A percentile compares a stretch with the other conserved stretches of the same genome.
Conservation (phyloP, 2,329 filamentous ascomycete species). For the Dactylellina sp. region DNA sequence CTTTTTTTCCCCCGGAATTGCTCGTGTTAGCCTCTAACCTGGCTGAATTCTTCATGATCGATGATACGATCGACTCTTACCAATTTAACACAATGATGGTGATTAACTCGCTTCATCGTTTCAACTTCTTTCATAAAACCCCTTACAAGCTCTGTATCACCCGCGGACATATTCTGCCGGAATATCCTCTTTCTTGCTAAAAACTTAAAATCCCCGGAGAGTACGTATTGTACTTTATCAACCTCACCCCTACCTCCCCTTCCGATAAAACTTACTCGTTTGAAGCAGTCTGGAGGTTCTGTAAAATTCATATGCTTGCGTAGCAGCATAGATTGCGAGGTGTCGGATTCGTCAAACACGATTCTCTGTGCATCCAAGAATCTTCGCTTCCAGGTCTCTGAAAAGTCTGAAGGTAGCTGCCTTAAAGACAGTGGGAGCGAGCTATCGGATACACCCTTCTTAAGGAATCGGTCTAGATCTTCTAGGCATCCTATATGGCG, state of each 20-base stretch:
- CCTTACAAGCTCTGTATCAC: constrained; percentile 26
- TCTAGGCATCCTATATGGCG: constrained; percentile 59
- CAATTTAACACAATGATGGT: constrained; percentile 58
- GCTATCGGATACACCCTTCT: constrained; percentile 59
- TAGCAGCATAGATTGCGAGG: constrained; percentile 59
- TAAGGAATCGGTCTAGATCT: constrained; percentile 59
- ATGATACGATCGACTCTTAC: constrained; percentile 37
- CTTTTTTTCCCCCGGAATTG: constrained; percentile 17
- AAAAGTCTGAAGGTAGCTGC: constrained; percentile 59
- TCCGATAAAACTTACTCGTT: constrained; percentile 56
- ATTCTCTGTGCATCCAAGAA: constrained; percentile 59
- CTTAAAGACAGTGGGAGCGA: constrained; percentile 60
- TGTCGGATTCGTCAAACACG: constrained; percentile 60
- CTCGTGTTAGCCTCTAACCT: no score
- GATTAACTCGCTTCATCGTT: constrained; percentile 57
- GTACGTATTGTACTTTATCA: constrained; percentile 60
- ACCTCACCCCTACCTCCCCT: constrained; percentile 60
- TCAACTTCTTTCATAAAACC: constrained; percentile 58
- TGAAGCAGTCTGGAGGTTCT: constrained; percentile 57
- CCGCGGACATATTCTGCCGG: constrained; percentile 44
- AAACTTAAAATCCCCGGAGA: constrained; percentile 19
- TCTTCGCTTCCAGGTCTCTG: constrained; percentile 37
- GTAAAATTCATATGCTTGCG: constrained; percentile 60
- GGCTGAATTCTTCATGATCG: constrained; percentile 4
- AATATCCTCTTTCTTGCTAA: constrained; percentile 53